These are phyloP conservation scores for Ceratocystiopsis sp. DNA, from an alignment of 2,329 filamentous ascomycete species.

Conservation along the genomic window DNA sequence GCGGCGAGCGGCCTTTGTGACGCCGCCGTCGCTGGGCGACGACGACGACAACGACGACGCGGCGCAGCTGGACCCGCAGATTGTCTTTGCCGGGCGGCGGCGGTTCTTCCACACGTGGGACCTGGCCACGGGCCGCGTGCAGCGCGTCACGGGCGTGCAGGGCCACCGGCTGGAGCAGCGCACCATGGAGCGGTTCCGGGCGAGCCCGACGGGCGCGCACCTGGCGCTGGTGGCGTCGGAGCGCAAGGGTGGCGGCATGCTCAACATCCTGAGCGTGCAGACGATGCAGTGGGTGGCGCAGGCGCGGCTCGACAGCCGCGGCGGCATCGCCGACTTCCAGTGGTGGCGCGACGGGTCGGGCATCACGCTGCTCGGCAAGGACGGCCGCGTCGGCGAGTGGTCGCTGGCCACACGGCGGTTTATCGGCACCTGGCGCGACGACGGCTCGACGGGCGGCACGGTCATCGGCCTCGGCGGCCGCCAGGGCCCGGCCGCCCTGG, in stretches of 20 bases:
- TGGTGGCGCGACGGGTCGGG: slow-evolving; percentile 85
- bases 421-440: slow-evolving; percentile 72
- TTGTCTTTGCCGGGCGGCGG: slow-evolving; percentile 77
- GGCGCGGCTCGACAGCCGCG: slow-evolving; percentile 62
- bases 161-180: slow-evolving; percentile 68
- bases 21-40: slow-evolving; percentile 42
- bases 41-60: slow-evolving; percentile 18
- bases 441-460: slow-evolving; percentile 74
- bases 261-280: slow-evolving; percentile 66
- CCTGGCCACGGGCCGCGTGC: slow-evolving; percentile 60
- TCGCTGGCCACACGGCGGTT: slow-evolving; percentile 51
- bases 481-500: slow-evolving; percentile 42
- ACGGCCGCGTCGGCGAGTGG: slow-evolving; percentile 85
- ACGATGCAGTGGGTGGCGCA: slow-evolving; percentile 81
- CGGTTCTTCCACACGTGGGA: slow-evolving; percentile 94
- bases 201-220: slow-evolving; percentile 73
- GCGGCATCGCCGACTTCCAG: slow-evolving; percentile 75
- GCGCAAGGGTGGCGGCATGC: slow-evolving; percentile 69
- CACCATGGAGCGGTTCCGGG: slow-evolving; percentile 77
- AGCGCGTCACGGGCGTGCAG: slow-evolving; percentile 63
- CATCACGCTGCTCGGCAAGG: slow-evolving; percentile 66
- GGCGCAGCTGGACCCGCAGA: slow-evolving; percentile 25
- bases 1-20: slow-evolving; percentile 62
- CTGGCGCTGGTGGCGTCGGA: slow-evolving; percentile 69
- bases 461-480: slow-evolving; percentile 63